These are phyloP conservation scores for Cyclotella choctawhatcheeana DNA, from an alignment of 108 stramenopile genomes.

Conservation along the genomic window DNA sequence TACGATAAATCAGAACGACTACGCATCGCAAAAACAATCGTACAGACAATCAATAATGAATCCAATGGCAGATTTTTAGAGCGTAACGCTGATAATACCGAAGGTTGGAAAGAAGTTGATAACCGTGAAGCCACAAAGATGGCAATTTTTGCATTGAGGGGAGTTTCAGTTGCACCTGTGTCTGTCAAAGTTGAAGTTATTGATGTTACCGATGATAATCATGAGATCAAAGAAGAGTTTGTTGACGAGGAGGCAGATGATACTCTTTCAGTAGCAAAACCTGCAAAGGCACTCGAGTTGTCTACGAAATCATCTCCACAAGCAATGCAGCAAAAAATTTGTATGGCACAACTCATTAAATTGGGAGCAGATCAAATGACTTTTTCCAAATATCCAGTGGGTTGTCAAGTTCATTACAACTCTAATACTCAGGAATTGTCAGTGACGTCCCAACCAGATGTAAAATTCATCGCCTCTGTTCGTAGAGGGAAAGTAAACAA, in stretches of 20 bases:
- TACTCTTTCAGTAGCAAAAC: neutral
- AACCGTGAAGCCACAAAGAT: neutral
- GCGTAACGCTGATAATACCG: neutral
- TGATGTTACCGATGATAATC: neutral
- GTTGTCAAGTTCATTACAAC: conserved; percentile 7
- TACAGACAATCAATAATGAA: neutral
- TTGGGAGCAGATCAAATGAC: neutral
- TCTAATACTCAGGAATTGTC: neutral
- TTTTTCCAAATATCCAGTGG: conserved; percentile 9
- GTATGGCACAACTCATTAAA: neutral
- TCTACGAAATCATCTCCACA: neutral
- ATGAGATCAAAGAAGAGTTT: neutral
- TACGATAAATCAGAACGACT: conserved; percentile 1
- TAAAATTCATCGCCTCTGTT: neutral
- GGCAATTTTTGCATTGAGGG: conserved; percentile 10
- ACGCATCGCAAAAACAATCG: neutral
- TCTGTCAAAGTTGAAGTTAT: neutral
- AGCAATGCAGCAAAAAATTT: neutral
- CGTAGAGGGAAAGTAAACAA: neutral
- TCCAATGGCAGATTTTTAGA: neutral
- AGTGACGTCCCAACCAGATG: neutral
- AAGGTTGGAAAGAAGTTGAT: neutral
- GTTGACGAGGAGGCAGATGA: neutral
- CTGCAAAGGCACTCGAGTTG: neutral
- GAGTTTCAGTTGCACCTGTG: neutral